A percentile compares a stretch with the other conserved stretches of the same genome.
phyloP scores from a whole-genome alignment of 352 stramenopile species.

The Globisporangium rhizosaccharum region DNA sequence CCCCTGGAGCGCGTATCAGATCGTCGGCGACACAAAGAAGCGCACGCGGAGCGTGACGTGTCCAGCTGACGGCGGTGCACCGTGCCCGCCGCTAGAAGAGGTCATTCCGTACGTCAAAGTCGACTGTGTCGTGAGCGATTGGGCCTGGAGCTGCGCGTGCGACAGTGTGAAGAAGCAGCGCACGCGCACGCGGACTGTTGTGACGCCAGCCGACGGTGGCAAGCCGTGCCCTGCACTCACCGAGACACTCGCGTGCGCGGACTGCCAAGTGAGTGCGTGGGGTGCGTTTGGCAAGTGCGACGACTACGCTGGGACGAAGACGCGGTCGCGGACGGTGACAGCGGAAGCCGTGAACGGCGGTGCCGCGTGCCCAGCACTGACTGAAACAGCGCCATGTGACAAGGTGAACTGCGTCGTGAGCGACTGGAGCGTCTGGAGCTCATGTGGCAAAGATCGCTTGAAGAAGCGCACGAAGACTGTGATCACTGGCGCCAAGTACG shows the following conservation, averaged over 20 bases:
- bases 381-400: slow-evolving; percentile 22
- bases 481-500: slow-evolving; percentile 14
- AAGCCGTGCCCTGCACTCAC: slow-evolving; percentile 28
- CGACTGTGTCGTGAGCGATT: slow-evolving; percentile 39
- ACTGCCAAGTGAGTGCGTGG: slow-evolving; percentile 33
- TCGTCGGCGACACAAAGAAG: slow-evolving; percentile 31
- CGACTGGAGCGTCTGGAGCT: slow-evolving; percentile 36
- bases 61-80: slow-evolving; percentile 30
- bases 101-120: slow-evolving; percentile 28
- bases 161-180: slow-evolving; percentile 30
- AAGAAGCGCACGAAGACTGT: slow-evolving; percentile 19
- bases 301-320: slow-evolving; percentile 24
- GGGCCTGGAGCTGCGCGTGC: slow-evolving; percentile 29
- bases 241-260: slow-evolving; percentile 30
- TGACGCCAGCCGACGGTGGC: slow-evolving; percentile 34
- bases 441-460: slow-evolving; percentile 12
- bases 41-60: slow-evolving; percentile 31
- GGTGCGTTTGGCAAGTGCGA: slow-evolving; percentile 27
- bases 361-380: slow-evolving; percentile 27
- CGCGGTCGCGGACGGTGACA: slow-evolving; percentile 24
- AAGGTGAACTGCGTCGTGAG: slow-evolving; percentile 55
- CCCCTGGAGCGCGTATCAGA: slow-evolving; percentile 26
- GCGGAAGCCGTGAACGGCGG: slow-evolving; percentile 28
- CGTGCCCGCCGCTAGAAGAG: slow-evolving; percentile 38
- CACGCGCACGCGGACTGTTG: slow-evolving; percentile 18